phyloP scores from a whole-genome alignment of 345 rosid species.

The Populus pruinosa region DNA sequence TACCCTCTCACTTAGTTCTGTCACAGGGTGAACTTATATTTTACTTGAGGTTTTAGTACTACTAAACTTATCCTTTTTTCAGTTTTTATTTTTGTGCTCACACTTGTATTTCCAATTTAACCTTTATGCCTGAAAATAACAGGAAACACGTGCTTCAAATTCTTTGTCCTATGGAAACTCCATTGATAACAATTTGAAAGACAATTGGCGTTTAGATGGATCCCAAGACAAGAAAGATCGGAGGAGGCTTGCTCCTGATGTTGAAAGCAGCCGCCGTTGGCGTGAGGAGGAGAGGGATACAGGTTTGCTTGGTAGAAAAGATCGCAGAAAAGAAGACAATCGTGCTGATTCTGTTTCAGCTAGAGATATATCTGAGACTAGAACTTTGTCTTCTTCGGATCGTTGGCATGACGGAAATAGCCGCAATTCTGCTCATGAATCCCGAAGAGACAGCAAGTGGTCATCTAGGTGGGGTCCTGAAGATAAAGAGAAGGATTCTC shows the following conservation, averaged over 20 bases:
- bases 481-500: constrained; percentile 77
- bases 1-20: background rate
- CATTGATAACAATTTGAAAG: constrained; percentile 50
- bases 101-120: background rate
- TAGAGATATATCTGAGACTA: constrained; percentile 51
- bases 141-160: constrained; percentile 50
- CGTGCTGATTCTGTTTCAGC: constrained; percentile 39
- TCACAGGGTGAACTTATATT: constrained; percentile 7
- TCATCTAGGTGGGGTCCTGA: constrained; percentile 98
- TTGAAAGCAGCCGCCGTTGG: constrained; percentile 63
- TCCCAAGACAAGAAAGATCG: constrained; percentile 62
- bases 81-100: background rate
- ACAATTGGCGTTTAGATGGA: constrained; percentile 66
- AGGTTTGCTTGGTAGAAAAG: constrained; percentile 61
- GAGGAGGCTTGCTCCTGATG: constrained; percentile 49
- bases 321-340: constrained; percentile 56
- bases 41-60: background rate
- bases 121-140: constrained; percentile 1
- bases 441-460: constrained; percentile 90
- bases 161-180: constrained; percentile 37
- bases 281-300: constrained; percentile 87
- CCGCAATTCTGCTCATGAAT: constrained; percentile 63
- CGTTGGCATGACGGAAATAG: constrained; percentile 59
- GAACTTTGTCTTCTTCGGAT: constrained; percentile 54
- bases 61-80: background rate